Base-by-base conservation (phyloP, 495 filamentous ascomycete genomes). In the Penicillium salamii region DNA sequence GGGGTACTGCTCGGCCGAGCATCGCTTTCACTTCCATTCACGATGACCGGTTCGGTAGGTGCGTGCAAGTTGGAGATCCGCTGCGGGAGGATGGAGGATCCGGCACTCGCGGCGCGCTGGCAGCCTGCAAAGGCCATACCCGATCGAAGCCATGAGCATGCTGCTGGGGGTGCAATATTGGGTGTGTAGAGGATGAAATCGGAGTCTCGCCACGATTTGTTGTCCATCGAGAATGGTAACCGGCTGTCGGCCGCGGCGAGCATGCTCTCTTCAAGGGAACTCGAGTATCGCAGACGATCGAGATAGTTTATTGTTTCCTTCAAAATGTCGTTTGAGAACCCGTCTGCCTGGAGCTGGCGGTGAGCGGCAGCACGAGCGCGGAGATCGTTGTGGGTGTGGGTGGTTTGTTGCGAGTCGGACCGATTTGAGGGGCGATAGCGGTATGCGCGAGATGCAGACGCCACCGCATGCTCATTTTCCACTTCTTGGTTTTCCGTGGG, bases 241-340 rank as follows among this genome's bases (percentile, higher is more conserved):
- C 77, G 66, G 63, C 77, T 59, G 58, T 75, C 57, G 39, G 76
- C 52, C 9, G 80, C 82, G 5, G 72, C 72, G 13, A 65, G 71
- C 18, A 83, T 61, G 49, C 78, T 78, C 50, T 87, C 82, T 42
- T 83, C 75, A 21, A 76, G 69, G 12, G 74, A 75, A 37, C 61
- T 74, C 8, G 79, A 82, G 49, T 71, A 70, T 7, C 84, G 81
- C 50, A 89, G 59, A 35, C 73, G 69, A 34, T 81, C 81, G 11
- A 89, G 73, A 56, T 87, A 88, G 52, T 76, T 77, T 55, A 89
- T 83, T 4, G 78, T 79, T 39, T 83, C 74, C 54, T 85, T 84
- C 13, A 88, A 55, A 33, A 77, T 57, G 7, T 70, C 54, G 36
- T 59, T 67, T 0, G 61, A 62, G 5, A 68, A 66, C 14, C 70